Percentiles rank a stretch among this genome's conserved stretches.
phyloP scores from a whole-genome alignment of 2,329 filamentous ascomycete genomes.

The Cordyceps javanica region DNA sequence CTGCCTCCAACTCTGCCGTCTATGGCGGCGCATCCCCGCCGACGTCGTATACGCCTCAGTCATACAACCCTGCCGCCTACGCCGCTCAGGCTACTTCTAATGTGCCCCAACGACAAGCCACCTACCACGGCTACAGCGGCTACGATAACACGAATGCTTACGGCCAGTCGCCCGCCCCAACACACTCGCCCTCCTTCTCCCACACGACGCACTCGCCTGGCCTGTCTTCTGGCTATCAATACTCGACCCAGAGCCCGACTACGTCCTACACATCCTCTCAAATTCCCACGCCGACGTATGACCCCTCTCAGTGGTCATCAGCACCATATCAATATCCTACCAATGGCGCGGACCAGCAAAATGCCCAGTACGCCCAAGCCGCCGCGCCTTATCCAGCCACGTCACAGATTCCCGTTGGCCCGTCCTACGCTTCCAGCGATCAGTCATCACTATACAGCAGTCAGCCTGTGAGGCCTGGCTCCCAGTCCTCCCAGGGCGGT shows the following conservation, averaged over 20 bases:
- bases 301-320: conserved; percentile 27
- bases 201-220: conserved; percentile 23
- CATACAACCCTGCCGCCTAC: conserved; percentile 57
- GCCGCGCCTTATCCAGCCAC: conserved; percentile 45
- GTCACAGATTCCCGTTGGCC: conserved; percentile 47
- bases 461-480: conserved; percentile 42
- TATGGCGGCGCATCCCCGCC: conserved; percentile 29
- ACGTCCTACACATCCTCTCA: conserved; percentile 22
- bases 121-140: conserved; percentile 42
- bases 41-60: conserved; percentile 43
- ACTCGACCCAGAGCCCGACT: conserved; percentile 32
- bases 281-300: conserved; percentile 28
- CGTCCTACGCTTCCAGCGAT: conserved; percentile 43
- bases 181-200: conserved; percentile 24
- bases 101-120: conserved; percentile 44
- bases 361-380: conserved; percentile 31
- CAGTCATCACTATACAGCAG: conserved; percentile 39
- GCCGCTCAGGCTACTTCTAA: conserved; percentile 39
- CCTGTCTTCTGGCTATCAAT: conserved; percentile 34
- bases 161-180: conserved; percentile 32
- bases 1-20: conserved; percentile 29
- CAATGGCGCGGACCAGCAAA: conserved; percentile 33
- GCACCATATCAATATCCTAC: conserved; percentile 31
- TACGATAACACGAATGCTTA: conserved; percentile 39
- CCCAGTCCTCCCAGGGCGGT: conserved; percentile 41